Evolutionary conservation across 495 filamentous ascomycete genomes (phyloP), one percentile per base, ranked within the genome.

Genomic region (Penicillium bialowiezense): DNA sequence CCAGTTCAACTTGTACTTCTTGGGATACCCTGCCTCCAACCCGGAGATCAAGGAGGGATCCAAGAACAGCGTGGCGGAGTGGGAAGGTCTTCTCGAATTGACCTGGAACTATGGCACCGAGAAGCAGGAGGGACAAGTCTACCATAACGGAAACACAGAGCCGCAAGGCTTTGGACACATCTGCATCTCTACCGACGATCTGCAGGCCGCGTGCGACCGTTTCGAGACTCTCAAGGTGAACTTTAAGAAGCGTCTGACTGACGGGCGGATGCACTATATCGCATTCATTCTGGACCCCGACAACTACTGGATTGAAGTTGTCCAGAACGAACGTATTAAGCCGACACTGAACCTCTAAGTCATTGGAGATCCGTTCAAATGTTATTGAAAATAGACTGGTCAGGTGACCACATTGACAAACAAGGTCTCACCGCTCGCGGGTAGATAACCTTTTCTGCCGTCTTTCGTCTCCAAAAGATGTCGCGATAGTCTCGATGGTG

Each of bases 81-180:
- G 82, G 41, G 92, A 97, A 62, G 92, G 92, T 2, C 62, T 97
- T 43, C 72, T 97, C 9, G 91, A 96, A 72, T 61, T 98, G 56
- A 97, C 91, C 17, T 96, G 90, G 89, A 97, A 98, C 64, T 93
- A 96, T 54, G 93, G 93, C 34, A 97, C 93, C 2, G 93, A 98
- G 76, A 92, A 89, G 61, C 83, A 97, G 56, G 76, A 84, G 46
- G 73, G 77, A 38, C 90, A 90, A 59, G 84, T 83, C 35, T 98
- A 98, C 62, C 93, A 98, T 62, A 84, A 95, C 55, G 93, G 93
- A 8, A 98, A 98, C 65, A 73, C 82, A 17, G 74, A 95, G 67
- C 93, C 91, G 1, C 89, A 97, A 66, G 93, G 93, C 21, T 98
- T 96, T 58, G 92, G 92, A 1, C 90, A 95, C 60, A 89, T 95